phyloP scores from a whole-genome alignment of 352 stramenopile species.

The Phytophthora syringae region DNA sequence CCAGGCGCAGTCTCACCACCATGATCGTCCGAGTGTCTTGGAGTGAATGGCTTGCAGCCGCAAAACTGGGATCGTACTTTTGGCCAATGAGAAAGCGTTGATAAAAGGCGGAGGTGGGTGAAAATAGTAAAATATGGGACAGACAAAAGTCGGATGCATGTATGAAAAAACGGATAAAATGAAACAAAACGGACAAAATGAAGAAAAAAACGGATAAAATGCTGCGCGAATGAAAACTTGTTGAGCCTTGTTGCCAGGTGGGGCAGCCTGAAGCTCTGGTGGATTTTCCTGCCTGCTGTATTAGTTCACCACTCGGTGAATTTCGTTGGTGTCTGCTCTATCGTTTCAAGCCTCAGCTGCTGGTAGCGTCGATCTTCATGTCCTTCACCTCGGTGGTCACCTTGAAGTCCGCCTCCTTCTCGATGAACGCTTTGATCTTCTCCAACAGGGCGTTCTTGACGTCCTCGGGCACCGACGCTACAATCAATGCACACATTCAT shows the following conservation, averaged over 20 bases:
- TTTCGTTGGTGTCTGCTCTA: constrained; percentile 17
- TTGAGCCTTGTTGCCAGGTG: too few species aligned
- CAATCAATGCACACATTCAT: too few species aligned
- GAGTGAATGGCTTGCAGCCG: too few species aligned
- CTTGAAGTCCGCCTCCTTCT: constrained; percentile 53
- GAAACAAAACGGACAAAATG: too few species aligned
- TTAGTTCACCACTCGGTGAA: constrained; percentile 13
- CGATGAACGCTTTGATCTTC: constrained; percentile 92
- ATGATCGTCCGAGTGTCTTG: constrained; percentile 47
- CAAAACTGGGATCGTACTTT: too few species aligned
- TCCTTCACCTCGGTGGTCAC: not conserved
- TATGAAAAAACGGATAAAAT: too few species aligned
- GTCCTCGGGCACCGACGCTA: constrained; percentile 84
- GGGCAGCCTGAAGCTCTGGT: constrained; percentile 14
- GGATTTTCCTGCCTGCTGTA: constrained; percentile 33
- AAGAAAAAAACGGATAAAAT: not conserved
- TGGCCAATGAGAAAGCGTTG: not conserved
- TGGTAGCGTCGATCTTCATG: not conserved
- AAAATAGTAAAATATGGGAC: too few species aligned
- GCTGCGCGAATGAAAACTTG: constrained; percentile 1
- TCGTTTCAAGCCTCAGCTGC: constrained; percentile 13
- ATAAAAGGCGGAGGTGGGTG: too few species aligned
- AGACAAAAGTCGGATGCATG: too few species aligned
- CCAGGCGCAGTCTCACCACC: constrained; percentile 88
- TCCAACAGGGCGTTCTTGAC: constrained; percentile 92